phyloP scores from a whole-genome alignment of 176 grass and related monocot genomes.

The Oryza meridionalis region DNA sequence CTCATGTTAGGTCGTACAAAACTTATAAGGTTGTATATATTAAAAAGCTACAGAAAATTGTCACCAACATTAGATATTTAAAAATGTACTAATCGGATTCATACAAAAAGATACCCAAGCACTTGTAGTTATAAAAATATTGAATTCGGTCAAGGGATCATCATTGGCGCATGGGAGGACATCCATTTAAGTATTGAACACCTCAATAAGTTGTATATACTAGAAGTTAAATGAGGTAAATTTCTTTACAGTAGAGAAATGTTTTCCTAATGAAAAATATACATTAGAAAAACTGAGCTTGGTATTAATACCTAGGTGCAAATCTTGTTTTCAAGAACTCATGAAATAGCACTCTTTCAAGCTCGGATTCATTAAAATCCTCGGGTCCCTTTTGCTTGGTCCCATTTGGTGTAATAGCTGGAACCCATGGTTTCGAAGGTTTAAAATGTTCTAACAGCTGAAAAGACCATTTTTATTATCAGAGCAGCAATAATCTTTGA shows the following conservation, averaged over 20 bases:
- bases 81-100: not conserved
- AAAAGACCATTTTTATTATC: slow-evolving; percentile 17
- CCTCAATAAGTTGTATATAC: slow-evolving; percentile 6
- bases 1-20: slow-evolving; percentile 3
- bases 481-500: not conserved
- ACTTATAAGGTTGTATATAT: not conserved
- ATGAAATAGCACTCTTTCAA: slow-evolving; percentile 45
- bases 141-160: too few relatives aligned
- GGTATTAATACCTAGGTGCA: slow-evolving; percentile 54
- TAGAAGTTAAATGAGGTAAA: not conserved
- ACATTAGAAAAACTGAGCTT: slow-evolving; percentile 13
- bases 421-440: slow-evolving; percentile 50
- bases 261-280: slow-evolving; percentile 4
- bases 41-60: not conserved
- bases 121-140: too few relatives aligned
- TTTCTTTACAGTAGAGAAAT: not conserved
- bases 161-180: too few relatives aligned
- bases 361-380: slow-evolving; percentile 2
- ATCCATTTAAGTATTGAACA: not conserved
- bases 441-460: slow-evolving; percentile 62
- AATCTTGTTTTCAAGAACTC: slow-evolving; percentile 65
- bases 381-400: slow-evolving; percentile 2
- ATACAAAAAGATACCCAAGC: not conserved
- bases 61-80: not conserved
- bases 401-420: not conserved